Evolutionary conservation across 345 rosid genomes (phyloP).

Genomic region (Bruguiera sexangula): DNA sequence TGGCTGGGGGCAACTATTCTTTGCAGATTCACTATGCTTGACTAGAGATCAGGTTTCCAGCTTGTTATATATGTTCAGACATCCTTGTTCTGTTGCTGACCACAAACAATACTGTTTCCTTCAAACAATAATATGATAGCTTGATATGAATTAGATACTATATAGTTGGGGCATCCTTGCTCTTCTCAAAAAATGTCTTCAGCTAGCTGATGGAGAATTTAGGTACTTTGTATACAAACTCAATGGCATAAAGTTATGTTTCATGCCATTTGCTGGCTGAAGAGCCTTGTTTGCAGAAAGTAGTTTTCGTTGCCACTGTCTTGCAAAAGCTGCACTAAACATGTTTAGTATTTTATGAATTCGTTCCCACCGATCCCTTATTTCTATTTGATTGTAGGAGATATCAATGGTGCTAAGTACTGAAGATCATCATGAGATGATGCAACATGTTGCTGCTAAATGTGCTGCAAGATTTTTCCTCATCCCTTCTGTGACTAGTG

Average conservation of each 20-base stretch:
- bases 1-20: background rate
- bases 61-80: background rate
- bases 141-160: background rate
- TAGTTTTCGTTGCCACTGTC: conserved; percentile 6
- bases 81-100: background rate
- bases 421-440: conserved; percentile 57
- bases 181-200: background rate
- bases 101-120: background rate
- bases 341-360: background rate
- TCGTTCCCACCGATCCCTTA: background rate
- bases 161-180: background rate
- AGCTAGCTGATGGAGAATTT: background rate
- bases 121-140: background rate
- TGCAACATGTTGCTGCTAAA: conserved; percentile 73
- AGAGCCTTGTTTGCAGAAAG: conserved; percentile 1
- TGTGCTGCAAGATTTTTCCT: conserved; percentile 60
- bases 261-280: background rate
- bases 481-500: conserved; percentile 51
- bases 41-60: conserved; percentile 1
- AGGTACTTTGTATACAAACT: background rate
- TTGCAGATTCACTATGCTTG: background rate
- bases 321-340: background rate
- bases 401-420: conserved; percentile 71
- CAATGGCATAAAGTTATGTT: background rate
- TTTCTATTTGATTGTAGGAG: conserved; percentile 46